Evolutionary conservation across 768 basidiomycete genomes (phyloP).

Genomic region (Boletus huronensis): DNA sequence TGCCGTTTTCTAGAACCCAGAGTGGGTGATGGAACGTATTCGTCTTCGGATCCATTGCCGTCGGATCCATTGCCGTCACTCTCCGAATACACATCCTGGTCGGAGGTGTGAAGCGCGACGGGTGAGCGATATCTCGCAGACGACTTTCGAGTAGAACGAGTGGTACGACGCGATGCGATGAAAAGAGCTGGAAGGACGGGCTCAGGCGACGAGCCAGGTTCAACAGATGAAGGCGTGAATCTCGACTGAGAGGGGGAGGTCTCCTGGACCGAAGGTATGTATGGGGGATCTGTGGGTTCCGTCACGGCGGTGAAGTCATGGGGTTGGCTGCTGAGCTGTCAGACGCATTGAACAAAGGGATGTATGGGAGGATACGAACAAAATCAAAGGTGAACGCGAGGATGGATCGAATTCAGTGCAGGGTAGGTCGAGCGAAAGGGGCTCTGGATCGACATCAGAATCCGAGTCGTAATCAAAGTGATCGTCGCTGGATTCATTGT

Average conservation of each 20-base stretch:
- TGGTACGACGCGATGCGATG: conserved; percentile 3
- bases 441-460: conserved; percentile 28
- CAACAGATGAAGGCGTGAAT: background rate
- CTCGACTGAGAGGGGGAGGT: conserved; percentile 2
- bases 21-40: conserved; percentile 41
- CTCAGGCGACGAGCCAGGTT: background rate
- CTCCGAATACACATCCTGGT: conserved; percentile 34
- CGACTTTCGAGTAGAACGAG: conserved; percentile 17
- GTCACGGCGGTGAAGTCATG: background rate
- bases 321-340: conserved; percentile 19
- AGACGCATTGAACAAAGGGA: conserved; percentile 9
- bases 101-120: conserved; percentile 8
- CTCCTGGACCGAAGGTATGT: conserved; percentile 9
- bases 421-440: conserved; percentile 16
- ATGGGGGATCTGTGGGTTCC: conserved; percentile 12
- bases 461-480: conserved; percentile 30
- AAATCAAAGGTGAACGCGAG: conserved; percentile 19
- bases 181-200: background rate
- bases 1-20: conserved; percentile 34
- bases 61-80: conserved; percentile 38
- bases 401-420: conserved; percentile 6
- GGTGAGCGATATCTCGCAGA: background rate
- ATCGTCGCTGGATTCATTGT: conserved; percentile 25
- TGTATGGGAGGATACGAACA: conserved; percentile 16
- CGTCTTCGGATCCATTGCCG: conserved; percentile 41